A percentile compares a stretch with the other conserved stretches of the same genome.
These are phyloP conservation scores for Elaeis guineensis DNA, from an alignment of 176 grass and related monocot species.

Conservation along the genomic window DNA sequence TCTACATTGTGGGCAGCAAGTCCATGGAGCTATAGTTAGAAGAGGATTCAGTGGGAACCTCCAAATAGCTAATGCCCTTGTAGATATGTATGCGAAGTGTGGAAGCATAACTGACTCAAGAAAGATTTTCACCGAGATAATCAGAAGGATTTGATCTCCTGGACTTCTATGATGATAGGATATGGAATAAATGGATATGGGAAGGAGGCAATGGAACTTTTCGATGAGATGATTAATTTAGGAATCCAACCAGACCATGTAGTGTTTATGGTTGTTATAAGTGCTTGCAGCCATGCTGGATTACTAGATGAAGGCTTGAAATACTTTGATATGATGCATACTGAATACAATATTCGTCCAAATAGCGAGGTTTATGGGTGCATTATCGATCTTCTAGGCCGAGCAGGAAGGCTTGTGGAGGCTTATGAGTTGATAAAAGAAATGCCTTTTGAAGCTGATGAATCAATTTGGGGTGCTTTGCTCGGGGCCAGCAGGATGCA, in stretches of 20 bases:
- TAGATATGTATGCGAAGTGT: conserved; percentile 59
- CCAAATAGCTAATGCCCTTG: conserved; percentile 40
- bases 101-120: conserved; percentile 29
- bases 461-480: conserved; percentile 48
- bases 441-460: conserved; percentile 47
- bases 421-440: conserved; percentile 30
- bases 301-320: conserved; percentile 49
- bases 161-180: conserved; percentile 51
- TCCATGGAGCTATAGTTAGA: conserved; percentile 35
- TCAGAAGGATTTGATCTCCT: conserved; percentile 39
- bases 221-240: conserved; percentile 33
- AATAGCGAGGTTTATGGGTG: conserved; percentile 44
- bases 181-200: conserved; percentile 45
- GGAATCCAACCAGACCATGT: conserved; percentile 33
- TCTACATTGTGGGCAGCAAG: conserved; percentile 34
- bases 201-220: conserved; percentile 30
- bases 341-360: conserved; percentile 37
- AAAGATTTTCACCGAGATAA: conserved; percentile 34
- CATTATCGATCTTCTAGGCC: conserved; percentile 41
- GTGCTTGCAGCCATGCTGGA: conserved; percentile 51
- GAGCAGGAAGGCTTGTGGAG: conserved; percentile 30
- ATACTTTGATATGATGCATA: conserved; percentile 42
- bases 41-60: conserved; percentile 29
- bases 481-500: conserved; percentile 52
- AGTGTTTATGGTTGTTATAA: conserved; percentile 37